Base-by-base conservation (phyloP, 2,329 filamentous ascomycete genomes). In the Seiridium cupressi region DNA sequence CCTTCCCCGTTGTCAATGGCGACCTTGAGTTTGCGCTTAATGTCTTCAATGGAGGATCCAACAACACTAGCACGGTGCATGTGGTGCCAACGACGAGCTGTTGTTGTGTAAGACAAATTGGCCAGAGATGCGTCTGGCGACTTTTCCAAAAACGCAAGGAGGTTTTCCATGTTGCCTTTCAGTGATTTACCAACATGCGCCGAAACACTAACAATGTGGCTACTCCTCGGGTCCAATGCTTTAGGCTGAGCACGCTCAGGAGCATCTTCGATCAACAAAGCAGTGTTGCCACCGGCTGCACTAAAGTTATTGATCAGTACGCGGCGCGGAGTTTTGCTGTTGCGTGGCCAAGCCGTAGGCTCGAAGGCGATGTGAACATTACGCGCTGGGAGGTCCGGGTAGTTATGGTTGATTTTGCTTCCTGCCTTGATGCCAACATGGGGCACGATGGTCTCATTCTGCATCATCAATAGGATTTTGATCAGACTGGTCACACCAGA, bases 91-190 rank as follows among this genome's bases (percentile, higher is more conserved):
- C 84, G 80, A 8, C 87, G 80, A 3, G 88, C 88, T 2, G 86
- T 89, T 0, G 84, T 86, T 0, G 85, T 88, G 71, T 90, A 90
- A 0, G 87, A 81, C 1, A 90, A 70, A 59, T 84, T 75, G 1
- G 79, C 74, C 6, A 88, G 66, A 0, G 81, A 77, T 1, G 78
- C 75, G 4, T 82, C 76, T 2, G 80, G 75, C 40, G 80, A 73
- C n/a, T 70, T 59, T 10, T 81, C 78, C 61, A 88, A 75, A 69
- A 81, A 85, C 1, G 67, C 65, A 3, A 84, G 72, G 5, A 88
- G 73, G 36, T 76, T 73, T 61, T 82, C 73, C 0, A 84, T 74
- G 62, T 89, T 89, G 51, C 76, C 77, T 35, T 76, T 77, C 68
- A 88, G 82, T n/a, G 85, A 77, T 11, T 73, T 68, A 65, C 76